Evolutionary conservation across 169 alveolate genomes (phyloP), one percentile per base, ranked within the genome.

Genomic region (Plasmodium gonderi): DNA sequence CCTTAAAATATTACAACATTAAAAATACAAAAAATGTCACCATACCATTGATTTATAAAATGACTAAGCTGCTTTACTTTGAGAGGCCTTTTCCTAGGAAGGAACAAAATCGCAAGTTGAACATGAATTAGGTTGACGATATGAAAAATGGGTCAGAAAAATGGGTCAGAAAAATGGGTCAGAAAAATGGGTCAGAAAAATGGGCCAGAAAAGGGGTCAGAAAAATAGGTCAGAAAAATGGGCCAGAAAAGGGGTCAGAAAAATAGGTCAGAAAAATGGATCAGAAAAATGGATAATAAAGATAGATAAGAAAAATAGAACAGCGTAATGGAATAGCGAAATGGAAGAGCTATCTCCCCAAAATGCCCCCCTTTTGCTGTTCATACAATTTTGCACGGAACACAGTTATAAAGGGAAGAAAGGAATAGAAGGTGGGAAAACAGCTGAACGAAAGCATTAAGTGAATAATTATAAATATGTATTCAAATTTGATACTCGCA

Each of bases 1-100:
- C 67, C 23, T 74, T 87, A 31, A 87, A 87, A 54, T 54, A n/a
- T 44, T 87, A 87, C 17, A 67, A 38, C 79, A 45, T 87, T 60
- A 60, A 60, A 54, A 87, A 51, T 54, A 44, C 51, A 67, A 40
- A 87, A 75, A 40, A 87, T 87, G n/a, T 87, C 38, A 40, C 89
- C 47, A 87, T 87, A 33, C 89, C 93, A 12, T 31, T 87, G 8
- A 75, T 87, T 75, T 87, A 87, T 75, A 87, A 87, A 87, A 87
- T 87, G 4, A 87, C 93, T n/a, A 87, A 87, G 49, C 47, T 87
- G 69, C 51, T 87, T 20, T 87, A 87, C 45, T 87, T 87, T 75
- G 93, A 87, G 49, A 54, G 93, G 3, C 93, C 93, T 7, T 87
- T 87, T 47, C 93, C 93, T 23, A 47, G 72, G 26, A 87, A 87